phyloP scores from a whole-genome alignment of 208 protist species.

The Leishmania turanica region DNA sequence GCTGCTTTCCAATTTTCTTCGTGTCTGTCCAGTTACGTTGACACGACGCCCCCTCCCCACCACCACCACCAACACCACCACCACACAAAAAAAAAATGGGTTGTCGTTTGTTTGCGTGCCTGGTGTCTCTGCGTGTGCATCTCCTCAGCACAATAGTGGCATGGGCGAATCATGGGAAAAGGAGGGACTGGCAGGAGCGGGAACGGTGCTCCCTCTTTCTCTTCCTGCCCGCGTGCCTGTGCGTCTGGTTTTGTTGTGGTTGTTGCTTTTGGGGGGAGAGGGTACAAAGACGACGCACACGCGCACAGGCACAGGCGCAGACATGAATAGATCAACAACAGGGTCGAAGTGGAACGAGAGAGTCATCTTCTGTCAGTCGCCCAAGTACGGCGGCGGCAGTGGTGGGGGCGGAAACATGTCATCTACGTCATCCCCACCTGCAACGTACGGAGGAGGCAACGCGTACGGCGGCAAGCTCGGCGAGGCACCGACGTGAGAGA shows the following conservation, averaged over 20 bases:
- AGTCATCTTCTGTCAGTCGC: neutral
- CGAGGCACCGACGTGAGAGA: slow-evolving; percentile 23
- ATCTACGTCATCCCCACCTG: slow-evolving; percentile 13
- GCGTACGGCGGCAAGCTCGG: slow-evolving; percentile 35
- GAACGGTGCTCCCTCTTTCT: neutral
- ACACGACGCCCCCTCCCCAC: too few relatives aligned
- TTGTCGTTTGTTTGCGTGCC: neutral
- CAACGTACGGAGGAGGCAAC: slow-evolving; percentile 41
- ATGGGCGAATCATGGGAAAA: neutral
- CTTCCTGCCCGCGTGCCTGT: neutral
- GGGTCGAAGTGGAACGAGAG: neutral
- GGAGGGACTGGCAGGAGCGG: neutral
- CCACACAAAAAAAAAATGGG: too few relatives aligned
- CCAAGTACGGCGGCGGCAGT: slow-evolving; percentile 32
- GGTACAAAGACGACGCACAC: neutral
- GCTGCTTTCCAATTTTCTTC: too few relatives aligned
- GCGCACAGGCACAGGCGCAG: neutral
- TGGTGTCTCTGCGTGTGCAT: neutral
- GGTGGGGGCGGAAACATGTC: slow-evolving; percentile 15
- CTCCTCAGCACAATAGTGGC: neutral
- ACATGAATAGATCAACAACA: neutral
- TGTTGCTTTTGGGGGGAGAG: neutral
- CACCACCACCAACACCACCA: too few relatives aligned
- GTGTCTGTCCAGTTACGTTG: too few relatives aligned
- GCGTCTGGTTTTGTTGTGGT: neutral